A percentile compares a stretch with the other conserved stretches of the same genome.
phyloP scores from a whole-genome alignment of 176 grass and related monocot species.

The Musa itinerans region DNA sequence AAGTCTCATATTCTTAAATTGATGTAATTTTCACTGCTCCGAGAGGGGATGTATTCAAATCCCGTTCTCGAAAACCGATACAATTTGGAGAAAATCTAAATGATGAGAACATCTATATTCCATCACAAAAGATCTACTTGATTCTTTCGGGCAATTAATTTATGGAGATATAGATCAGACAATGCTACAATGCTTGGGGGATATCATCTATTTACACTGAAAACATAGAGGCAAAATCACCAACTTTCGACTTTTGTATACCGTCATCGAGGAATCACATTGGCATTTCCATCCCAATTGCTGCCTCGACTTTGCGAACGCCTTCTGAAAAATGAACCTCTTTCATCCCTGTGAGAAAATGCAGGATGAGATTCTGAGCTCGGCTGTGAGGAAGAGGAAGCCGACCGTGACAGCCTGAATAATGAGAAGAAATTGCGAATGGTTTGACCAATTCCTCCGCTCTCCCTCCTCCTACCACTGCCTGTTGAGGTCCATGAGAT shows the following conservation, averaged over 20 bases:
- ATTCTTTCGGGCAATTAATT: not conserved
- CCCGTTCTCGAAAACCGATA: not conserved
- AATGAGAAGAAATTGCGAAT: constrained; percentile 40
- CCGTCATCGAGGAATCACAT: not conserved
- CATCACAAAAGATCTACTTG: not conserved
- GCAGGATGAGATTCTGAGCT: not conserved
- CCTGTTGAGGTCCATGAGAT: constrained; percentile 33
- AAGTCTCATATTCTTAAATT: no score
- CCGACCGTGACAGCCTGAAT: constrained; percentile 26
- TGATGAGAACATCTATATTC: not conserved
- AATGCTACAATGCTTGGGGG: no score
- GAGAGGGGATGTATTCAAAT: not conserved
- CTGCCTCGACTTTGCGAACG: constrained; percentile 17
- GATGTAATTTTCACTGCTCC: not conserved
- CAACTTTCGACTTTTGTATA: not conserved
- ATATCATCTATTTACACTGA: not conserved
- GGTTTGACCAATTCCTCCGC: constrained; percentile 23
- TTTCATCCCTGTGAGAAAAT: not conserved
- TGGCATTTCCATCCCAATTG: constrained; percentile 1
- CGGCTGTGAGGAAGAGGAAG: constrained; percentile 7
- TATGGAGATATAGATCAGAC: not conserved
- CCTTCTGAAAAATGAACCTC: constrained; percentile 26
- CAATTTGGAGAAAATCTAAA: not conserved
- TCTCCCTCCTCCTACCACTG: constrained; percentile 21
- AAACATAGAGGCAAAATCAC: not conserved